Evolutionary conservation across 495 filamentous ascomycete species (phyloP), one percentile per base, ranked within the genome.

Genomic region (Annulohypoxylon maeteangense): DNA sequence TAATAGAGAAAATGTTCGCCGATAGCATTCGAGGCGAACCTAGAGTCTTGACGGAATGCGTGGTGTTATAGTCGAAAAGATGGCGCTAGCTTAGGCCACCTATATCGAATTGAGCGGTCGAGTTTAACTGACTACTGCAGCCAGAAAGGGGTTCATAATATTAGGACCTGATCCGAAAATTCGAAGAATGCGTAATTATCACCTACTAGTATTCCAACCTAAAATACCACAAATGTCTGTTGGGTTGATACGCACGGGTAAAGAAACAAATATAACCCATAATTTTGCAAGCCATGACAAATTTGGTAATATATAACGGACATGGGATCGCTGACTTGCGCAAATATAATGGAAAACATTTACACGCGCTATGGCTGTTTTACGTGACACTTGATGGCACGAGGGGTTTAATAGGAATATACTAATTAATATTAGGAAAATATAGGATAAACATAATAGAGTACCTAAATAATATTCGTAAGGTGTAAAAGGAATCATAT

Each of bases 61-160:
- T 16, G 38, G 14, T 42, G 7, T 14, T 29, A 42, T 59, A 44
- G 40, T 14, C 40, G 16, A 16, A 25, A 23, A 67, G 12, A 42
- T 67, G 64, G 54, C 22, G 54, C 44, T 42, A 16, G 55, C 31
- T 12, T 45, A 7, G 22, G 25, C 22, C 8, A 20, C 27, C 20
- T 51, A 25, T 51, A 27, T 51, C 14, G 25, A 51, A 51, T 27
- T 12, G 47, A 25, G 7, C 7, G 8, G 8, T 16, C 14, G 47
- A 44, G 6, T 40, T 18, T 7, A 42, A 48, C 54, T 42, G 4
- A 48, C 54, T 42, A 54, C 36, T 44, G 44, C 55, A 47, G 45
- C 36, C 31, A n/a, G 27, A 65, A 65, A 56, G 42, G 60, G 45
- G 57, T 57, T 54, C 59, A 36, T 29, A 27, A 42, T 27, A 38